Evolutionary conservation across 345 rosid species (phyloP), one percentile per base, ranked within the genome.

Genomic region (Eucalyptus pumila): DNA sequence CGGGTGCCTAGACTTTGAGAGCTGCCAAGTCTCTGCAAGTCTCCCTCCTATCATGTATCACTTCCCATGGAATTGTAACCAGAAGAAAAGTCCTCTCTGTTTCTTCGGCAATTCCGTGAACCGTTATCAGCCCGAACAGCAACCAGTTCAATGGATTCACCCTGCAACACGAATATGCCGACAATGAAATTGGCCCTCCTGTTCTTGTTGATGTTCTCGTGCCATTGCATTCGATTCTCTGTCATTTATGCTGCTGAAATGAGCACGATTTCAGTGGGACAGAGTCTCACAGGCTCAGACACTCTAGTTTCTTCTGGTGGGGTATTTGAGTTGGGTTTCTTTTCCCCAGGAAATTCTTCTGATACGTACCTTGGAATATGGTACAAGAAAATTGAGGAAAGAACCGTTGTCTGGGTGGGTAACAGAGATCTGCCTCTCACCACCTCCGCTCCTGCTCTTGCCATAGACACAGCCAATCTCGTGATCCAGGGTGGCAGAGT

Each of bases 381-480:
- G 93, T 90, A 91, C 89, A 93, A 91, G 89, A 65, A 90, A 42
- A 87, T 90, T n/a, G 51, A 92, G 6, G 49, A 1, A 6, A 87
- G 80, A 58, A 91, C 94, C 3, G 85, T 90, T 42, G 93, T 92
- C 14, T 94, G 94, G 94, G 94, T 94, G 4, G 94, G 94, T 37
- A 93, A 94, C 87, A 72, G 93, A 87, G 89, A 89, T 21, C 47
- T 4, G 17, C 93, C 94, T 4, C 88, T 94, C 23, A 34, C 90
- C 30, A 87, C 67, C 58, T 87, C 93, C 48, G 3, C 88, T 15
- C 92, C 92, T 45, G 19, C 91, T 88, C 89, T 90, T 58, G 87
- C 94, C 58, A 50, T 90, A 4, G 90, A 90, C 26, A 45, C 49
- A 44, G 69, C 14, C 11, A 51, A 32, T 30, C 88, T 87, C 11